Evolutionary conservation across 345 rosid genomes (phyloP), one percentile per base, ranked within the genome.

Genomic region (Eucalyptus melliodora): DNA sequence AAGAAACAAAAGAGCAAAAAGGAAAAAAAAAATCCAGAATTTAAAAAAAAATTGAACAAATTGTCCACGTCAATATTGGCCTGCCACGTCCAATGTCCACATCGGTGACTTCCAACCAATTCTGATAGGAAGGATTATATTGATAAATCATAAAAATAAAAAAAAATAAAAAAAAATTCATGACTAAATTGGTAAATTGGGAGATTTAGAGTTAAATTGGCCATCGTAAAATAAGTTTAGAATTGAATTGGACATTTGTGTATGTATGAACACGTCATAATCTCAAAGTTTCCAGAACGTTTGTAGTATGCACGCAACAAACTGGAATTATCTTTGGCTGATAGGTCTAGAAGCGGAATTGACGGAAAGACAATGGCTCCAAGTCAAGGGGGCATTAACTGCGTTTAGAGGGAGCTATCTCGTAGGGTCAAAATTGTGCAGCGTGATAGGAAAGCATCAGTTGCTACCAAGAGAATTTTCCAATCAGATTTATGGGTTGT

Each of bases 41-140:
- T n/a, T n/a, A n/a, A n/a, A n/a, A n/a, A n/a, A n/a, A n/a, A n/a
- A n/a, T n/a, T n/a, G 15, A 60, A 60, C 30, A 60, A 26, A 26
- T 60, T 60, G 3, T 60, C n/a, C 15, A 60, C 0, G 0, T 26
- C 2, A 60, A 0, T 27, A 0, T 26, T 16, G 15, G 31, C 15
- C 67, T 60, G 2, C 8, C n/a, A 60, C 0, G 31, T 60, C 15
- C 16, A 60, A 11, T 0, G 15, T 26, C 2, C 31, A 60, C n/a
- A 26, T 60, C 0, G 26, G 30, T 5, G 31, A 60, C n/a, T 60
- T 26, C 3, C 13, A 11, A 2, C 15, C 8, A 60, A 26, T 60
- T 59, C 0, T 60, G 2, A 27, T 11, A 2, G 0, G 6, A 59
- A 10, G 2, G 12, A 59, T 24, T 59, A 59, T 24, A 60, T 26